Base-by-base conservation (phyloP, 2,329 filamentous ascomycete genomes). In the Geosmithia flava region DNA sequence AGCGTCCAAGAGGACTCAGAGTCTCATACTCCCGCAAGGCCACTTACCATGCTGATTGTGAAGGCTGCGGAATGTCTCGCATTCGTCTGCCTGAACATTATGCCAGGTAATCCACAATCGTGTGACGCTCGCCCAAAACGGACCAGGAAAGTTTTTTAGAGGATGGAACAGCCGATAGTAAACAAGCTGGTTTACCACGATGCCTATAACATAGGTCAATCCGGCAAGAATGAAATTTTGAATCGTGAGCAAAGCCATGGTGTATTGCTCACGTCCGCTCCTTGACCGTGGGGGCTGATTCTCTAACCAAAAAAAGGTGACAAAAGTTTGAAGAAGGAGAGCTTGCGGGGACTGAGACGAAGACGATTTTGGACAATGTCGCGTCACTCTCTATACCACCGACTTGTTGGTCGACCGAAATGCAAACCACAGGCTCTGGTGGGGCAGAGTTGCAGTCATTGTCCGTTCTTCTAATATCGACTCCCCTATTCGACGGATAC, bases 61-160 rank as follows among this genome's bases (percentile, higher is more conserved):
- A 17, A 76, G 56, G 1, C 62, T 63, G 49, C 65, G 59, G 29
- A 68, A 61, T 1, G 65, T 58, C 42, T 66, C 55, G 45, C 65
- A 62, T 55, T 76, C 72, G 20, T 70, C 69, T 46, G 63, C 68
- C 42, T 64, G 66, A 23, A 72, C 47, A 50, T 72, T 74, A 58
- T 76, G 71, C 53, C 68, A 75, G 45, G 71, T 66, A 47, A 76
- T 69, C 70, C 72, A 78, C 10, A 78, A 60, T 44, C 68, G 58
- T n/a, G 74, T 76, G 16, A 77, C 69, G 47, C 66, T 68, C 23
- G 63, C 74, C 69, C 71, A 76, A 54, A 77, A 78, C 1, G 72
- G 71, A 3, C 75, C 75, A 0, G 74, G 74, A 52, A 76, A 78
- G 30, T 65, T 63, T 17, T 66, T 58, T 4, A 79, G 60, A 11